Conservation (phyloP, 495 filamentous ascomycete species). For the Choiromyces venosus region DNA sequence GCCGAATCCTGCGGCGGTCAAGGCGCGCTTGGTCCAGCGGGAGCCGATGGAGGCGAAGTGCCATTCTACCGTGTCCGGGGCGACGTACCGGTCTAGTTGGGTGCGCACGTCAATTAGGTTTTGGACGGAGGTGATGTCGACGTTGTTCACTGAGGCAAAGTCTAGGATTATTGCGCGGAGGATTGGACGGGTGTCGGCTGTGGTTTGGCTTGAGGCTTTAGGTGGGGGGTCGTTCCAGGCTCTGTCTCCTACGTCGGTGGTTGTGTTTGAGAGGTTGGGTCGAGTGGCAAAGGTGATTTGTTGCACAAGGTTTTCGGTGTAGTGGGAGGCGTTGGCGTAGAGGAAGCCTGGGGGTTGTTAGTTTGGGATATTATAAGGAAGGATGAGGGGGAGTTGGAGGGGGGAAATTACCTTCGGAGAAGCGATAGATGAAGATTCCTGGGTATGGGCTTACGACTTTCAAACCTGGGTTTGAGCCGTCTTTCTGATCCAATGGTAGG, state of each 20-base stretch:
- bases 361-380: neutral
- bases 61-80: slow-evolving; percentile 86
- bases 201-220: slow-evolving; percentile 50
- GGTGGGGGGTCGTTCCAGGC: slow-evolving; percentile 90
- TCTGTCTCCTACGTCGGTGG: slow-evolving; percentile 66
- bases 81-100: slow-evolving; percentile 82
- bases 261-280: slow-evolving; percentile 63
- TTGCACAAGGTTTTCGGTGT: slow-evolving; percentile 71
- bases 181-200: slow-evolving; percentile 59
- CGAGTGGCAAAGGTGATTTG: slow-evolving; percentile 72
- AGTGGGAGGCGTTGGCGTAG: slow-evolving; percentile 90
- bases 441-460: slow-evolving; percentile 75
- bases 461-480: slow-evolving; percentile 86
- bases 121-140: slow-evolving; percentile 91
- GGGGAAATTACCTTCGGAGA: slow-evolving; percentile 64
- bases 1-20: slow-evolving; percentile 88
- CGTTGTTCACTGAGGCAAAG: slow-evolving; percentile 92
- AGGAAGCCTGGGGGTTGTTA: slow-evolving; percentile 54
- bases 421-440: slow-evolving; percentile 95
- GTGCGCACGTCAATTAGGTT: slow-evolving; percentile 96
- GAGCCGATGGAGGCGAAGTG: slow-evolving; percentile 93
- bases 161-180: slow-evolving; percentile 92
- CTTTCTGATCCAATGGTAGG: slow-evolving; percentile 78
- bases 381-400: neutral
- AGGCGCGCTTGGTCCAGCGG: slow-evolving; percentile 93